These are phyloP conservation scores for Pseudogymnoascus sp. DNA, from an alignment of 2,329 filamentous ascomycete genomes.

Conservation along the genomic window DNA sequence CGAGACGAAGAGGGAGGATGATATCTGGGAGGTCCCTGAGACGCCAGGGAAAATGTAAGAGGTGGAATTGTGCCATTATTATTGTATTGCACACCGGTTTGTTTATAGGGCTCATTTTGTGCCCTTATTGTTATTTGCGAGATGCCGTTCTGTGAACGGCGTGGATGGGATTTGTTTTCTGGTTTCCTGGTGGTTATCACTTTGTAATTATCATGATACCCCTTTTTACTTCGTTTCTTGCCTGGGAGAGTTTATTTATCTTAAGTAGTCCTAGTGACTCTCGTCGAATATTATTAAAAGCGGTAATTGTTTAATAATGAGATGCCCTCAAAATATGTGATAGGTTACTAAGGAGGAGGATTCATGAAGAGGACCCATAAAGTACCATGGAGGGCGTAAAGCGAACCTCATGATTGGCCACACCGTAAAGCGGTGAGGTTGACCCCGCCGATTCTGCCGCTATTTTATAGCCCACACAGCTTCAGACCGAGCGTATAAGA, in stretches of 20 bases:
- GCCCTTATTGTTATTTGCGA: neutral
- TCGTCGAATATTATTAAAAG: slow-evolving; percentile 3
- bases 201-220: slow-evolving; percentile 12
- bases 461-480: neutral
- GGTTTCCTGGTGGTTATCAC: slow-evolving; percentile 6
- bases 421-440: neutral
- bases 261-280: neutral
- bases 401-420: neutral
- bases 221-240: slow-evolving; percentile 7
- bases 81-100: neutral
- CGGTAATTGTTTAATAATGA: neutral
- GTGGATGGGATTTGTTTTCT: neutral
- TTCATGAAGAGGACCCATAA: neutral
- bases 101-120: neutral
- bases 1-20: slow-evolving; percentile 2
- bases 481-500: neutral
- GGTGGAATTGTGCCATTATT: neutral
- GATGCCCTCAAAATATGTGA: neutral
- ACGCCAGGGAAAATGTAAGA: slow-evolving; percentile 3
- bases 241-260: neutral
- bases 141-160: neutral
- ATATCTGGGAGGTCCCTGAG: slow-evolving; percentile 1
- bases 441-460: slow-evolving; percentile 9
- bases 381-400: slow-evolving; percentile 5
- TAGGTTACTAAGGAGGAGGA: neutral